These are phyloP conservation scores for Daedalea quercina DNA, from an alignment of 768 basidiomycete species.

Conservation along the genomic window DNA sequence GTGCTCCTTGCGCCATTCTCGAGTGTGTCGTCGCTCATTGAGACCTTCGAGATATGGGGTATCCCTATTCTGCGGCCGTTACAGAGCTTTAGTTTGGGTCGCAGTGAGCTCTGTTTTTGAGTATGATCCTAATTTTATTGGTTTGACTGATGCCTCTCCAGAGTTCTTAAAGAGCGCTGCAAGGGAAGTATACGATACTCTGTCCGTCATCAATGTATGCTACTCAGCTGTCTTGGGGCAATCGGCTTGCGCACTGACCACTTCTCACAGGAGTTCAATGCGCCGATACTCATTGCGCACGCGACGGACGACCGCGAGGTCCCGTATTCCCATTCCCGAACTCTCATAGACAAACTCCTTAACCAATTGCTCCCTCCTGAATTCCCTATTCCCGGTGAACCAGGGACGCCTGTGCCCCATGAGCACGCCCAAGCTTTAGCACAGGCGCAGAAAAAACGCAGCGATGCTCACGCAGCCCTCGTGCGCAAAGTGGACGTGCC, in stretches of 20 bases:
- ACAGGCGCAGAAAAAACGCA: slow-evolving; percentile 34
- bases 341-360: slow-evolving; percentile 62
- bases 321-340: slow-evolving; percentile 57
- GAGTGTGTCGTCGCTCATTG: slow-evolving; percentile 39
- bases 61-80: slow-evolving; percentile 71
- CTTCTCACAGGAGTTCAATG: slow-evolving; percentile 48
- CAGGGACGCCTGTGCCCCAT: slow-evolving; percentile 18
- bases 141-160: slow-evolving; percentile 17
- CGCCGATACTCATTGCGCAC: slow-evolving; percentile 67
- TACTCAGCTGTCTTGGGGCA: background rate
- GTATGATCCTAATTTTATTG: background rate
- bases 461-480: slow-evolving; percentile 33
- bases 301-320: slow-evolving; percentile 73
- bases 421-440: slow-evolving; percentile 41
- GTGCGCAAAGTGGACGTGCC: slow-evolving; percentile 40
- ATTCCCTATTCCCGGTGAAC: slow-evolving; percentile 29
- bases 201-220: slow-evolving; percentile 54
- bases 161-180: slow-evolving; percentile 50
- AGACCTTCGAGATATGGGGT: slow-evolving; percentile 61
- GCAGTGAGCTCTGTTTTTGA: too few relatives aligned
- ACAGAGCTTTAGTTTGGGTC: slow-evolving; percentile 51
- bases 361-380: slow-evolving; percentile 53
- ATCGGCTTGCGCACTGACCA: background rate
- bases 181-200: slow-evolving; percentile 55
- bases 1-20: slow-evolving; percentile 37